Conservation (phyloP, 495 filamentous ascomycete species). For the Penicillium daleae region DNA sequence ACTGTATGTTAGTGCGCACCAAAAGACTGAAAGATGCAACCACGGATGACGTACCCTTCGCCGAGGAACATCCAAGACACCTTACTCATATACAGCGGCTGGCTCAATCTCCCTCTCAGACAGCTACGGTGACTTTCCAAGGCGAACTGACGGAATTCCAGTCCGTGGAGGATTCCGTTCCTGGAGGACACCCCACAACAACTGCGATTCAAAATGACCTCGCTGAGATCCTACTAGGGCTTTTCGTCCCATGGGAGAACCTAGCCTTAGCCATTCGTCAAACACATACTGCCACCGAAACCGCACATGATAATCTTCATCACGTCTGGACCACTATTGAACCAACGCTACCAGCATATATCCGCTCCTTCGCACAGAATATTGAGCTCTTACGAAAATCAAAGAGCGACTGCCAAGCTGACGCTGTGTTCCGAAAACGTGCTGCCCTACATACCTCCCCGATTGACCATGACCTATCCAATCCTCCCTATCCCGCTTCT, state of each 20-base stretch:
- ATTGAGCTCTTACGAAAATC: not conserved
- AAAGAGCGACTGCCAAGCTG: not conserved
- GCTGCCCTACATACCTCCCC: no score
- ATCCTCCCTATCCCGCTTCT: not conserved
- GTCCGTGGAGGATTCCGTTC: not conserved
- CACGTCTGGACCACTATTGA: not conserved
- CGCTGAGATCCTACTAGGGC: not conserved
- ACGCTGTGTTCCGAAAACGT: not conserved
- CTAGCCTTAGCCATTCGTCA: not conserved
- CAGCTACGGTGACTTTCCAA: not conserved
- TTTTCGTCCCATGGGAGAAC: not conserved
- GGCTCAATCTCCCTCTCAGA: not conserved
- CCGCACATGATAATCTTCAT: not conserved
- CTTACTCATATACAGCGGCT: not conserved
- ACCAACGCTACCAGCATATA: not conserved
- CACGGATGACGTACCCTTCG: not conserved
- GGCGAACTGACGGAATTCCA: not conserved
- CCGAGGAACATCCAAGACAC: not conserved
- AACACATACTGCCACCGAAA: no score
- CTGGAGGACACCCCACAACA: not conserved
- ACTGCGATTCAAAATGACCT: not conserved
- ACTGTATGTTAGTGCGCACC: not conserved
- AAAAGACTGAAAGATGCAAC: not conserved
- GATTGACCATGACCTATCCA: not conserved
- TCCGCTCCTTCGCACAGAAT: not conserved